phyloP scores from a whole-genome alignment of 2,329 filamentous ascomycete species.

The Colletotrichum kahawae region DNA sequence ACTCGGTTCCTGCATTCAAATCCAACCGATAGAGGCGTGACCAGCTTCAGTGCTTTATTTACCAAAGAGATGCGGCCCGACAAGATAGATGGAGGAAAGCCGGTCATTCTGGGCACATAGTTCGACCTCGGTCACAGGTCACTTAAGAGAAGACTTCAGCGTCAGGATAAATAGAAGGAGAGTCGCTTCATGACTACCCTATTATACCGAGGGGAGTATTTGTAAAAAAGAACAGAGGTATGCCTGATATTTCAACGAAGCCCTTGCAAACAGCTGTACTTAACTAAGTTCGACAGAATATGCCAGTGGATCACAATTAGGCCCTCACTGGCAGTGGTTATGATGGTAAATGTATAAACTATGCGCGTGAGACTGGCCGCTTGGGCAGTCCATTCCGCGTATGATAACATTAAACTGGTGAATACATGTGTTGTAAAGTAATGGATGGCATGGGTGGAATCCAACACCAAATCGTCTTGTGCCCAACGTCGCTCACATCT shows the following conservation, averaged over 20 bases:
- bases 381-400: not conserved
- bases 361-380: not conserved
- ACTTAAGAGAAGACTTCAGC: not conserved
- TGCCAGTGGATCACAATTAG: not conserved
- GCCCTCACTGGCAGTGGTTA: not conserved
- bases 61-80: not conserved
- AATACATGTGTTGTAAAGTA: not conserved
- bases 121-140: not conserved
- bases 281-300: not conserved
- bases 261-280: not conserved
- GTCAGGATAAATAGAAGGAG: not conserved
- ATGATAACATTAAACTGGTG: constrained; percentile 13
- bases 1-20: not conserved
- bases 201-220: not conserved
- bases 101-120: not conserved
- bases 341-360: not conserved
- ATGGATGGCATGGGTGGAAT: not conserved
- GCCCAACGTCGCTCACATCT: not conserved
- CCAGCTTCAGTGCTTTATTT: not conserved
- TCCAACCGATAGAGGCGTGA: not conserved
- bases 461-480: not conserved
- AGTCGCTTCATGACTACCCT: not conserved
- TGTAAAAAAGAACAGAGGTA: not conserved
- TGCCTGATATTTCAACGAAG: not conserved
- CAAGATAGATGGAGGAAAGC: not conserved